Evolutionary conservation across 805 yeast species (phyloP).

Genomic region (Candida insectalens): DNA sequence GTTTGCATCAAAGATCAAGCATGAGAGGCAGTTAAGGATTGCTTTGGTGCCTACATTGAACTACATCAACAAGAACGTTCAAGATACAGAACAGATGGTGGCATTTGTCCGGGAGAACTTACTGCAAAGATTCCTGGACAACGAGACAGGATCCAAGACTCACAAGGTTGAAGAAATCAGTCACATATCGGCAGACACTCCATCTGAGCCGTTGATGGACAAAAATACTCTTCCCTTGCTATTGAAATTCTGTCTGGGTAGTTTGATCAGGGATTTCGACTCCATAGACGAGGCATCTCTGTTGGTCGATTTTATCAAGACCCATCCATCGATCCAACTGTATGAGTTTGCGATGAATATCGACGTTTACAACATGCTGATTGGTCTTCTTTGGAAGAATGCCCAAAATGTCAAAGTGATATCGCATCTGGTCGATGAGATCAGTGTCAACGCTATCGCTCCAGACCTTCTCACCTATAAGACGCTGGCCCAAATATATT

Average conservation of each 20-base stretch:
- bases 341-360: constrained; percentile 23
- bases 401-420: constrained; percentile 18
- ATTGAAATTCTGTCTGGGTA: constrained; percentile 18
- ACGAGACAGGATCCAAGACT: constrained; percentile 3
- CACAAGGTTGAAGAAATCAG: constrained; percentile 5
- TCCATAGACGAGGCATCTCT: constrained; percentile 16
- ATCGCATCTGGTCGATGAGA: constrained; percentile 17
- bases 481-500: constrained; percentile 16
- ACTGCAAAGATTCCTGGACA: constrained; percentile 11
- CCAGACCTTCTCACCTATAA: constrained; percentile 21
- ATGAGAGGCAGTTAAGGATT: constrained; percentile 6
- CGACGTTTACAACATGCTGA: constrained; percentile 20
- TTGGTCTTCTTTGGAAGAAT: constrained; percentile 19
- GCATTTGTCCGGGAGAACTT: constrained; percentile 12
- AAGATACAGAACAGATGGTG: constrained; percentile 12
- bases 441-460: constrained; percentile 20
- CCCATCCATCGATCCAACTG: constrained; percentile 19
- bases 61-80: constrained; percentile 14
- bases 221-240: constrained; percentile 18
- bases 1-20: constrained; percentile 6
- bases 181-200: constrained; percentile 6
- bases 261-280: constrained; percentile 23
- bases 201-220: constrained; percentile 15
- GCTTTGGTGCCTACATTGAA: constrained; percentile 13
- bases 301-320: constrained; percentile 16